phyloP scores from a whole-genome alignment of 805 yeast species.

The Candida incommunis region DNA sequence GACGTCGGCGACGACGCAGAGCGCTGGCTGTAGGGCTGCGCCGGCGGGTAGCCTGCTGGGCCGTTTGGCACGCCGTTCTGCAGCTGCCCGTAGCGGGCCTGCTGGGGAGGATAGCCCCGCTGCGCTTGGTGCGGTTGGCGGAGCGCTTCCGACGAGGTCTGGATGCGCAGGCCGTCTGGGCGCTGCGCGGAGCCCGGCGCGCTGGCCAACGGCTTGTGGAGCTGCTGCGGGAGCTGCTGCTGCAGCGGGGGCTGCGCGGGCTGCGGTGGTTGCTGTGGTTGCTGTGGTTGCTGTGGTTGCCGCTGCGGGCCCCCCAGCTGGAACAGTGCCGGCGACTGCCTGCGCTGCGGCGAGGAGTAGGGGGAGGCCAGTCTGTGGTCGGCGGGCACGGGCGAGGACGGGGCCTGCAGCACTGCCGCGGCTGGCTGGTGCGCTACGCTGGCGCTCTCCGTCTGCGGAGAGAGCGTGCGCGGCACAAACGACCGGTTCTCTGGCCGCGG shows the following conservation, averaged over 20 bases:
- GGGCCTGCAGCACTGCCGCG: too few species aligned
- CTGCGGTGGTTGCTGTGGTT: conserved; percentile 6
- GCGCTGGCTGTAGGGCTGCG: not conserved
- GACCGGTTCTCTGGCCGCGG: not conserved
- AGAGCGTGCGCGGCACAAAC: not conserved
- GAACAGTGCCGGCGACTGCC: not conserved
- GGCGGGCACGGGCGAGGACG: too few species aligned
- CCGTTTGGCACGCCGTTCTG: conserved; percentile 3
- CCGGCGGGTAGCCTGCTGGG: conserved; percentile 2
- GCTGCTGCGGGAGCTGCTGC: not conserved
- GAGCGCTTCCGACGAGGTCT: not conserved
- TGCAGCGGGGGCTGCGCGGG: conserved; percentile 5
- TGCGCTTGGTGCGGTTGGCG: conserved; percentile 7
- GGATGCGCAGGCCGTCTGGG: conserved; percentile 4
- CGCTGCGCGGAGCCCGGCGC: conserved; percentile 3
- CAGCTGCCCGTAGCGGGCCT: conserved; percentile 5
- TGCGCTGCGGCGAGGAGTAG: not conserved
- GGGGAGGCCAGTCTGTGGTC: too few species aligned
- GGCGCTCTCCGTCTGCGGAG: too few species aligned
- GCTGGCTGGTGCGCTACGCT: too few species aligned
- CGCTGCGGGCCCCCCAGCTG: conserved; percentile 1
- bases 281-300: conserved; percentile 8
- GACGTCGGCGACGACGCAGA: not conserved
- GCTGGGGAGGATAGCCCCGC: conserved; percentile 4
- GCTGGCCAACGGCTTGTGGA: not conserved